phyloP scores from a whole-genome alignment of 78 protist species.

The Dictyostelium intermedium region DNA sequence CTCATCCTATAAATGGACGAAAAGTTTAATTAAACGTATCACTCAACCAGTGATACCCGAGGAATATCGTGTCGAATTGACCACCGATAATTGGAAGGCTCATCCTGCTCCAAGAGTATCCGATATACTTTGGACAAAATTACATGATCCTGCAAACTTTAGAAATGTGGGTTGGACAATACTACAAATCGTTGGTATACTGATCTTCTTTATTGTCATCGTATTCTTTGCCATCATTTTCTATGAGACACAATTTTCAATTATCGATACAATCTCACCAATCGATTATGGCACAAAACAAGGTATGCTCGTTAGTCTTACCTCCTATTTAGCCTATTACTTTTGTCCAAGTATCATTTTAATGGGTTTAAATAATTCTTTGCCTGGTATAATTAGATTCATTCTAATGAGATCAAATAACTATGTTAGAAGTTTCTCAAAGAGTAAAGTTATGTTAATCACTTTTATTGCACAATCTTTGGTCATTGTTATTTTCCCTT shows the following conservation, averaged over 20 bases:
- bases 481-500: slow-evolving; percentile 8
- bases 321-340: not conserved
- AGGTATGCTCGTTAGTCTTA: not conserved
- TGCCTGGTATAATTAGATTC: slow-evolving; percentile 6
- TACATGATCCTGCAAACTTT: slow-evolving; percentile 41
- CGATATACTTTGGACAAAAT: slow-evolving; percentile 62
- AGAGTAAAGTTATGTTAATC: not conserved
- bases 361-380: slow-evolving; percentile 24
- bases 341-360: slow-evolving; percentile 28
- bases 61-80: slow-evolving; percentile 7
- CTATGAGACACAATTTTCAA: slow-evolving; percentile 39
- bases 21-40: slow-evolving; percentile 4
- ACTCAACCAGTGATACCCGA: slow-evolving; percentile 26
- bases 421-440: slow-evolving; percentile 22
- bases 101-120: slow-evolving; percentile 26
- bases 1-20: slow-evolving; percentile 55
- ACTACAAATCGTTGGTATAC: not conserved
- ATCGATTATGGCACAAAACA: not conserved
- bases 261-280: not conserved
- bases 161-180: not conserved
- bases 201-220: not conserved
- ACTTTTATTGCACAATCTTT: slow-evolving; percentile 30
- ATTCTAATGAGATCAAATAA: slow-evolving; percentile 7
- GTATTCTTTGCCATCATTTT: not conserved
- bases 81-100: slow-evolving; percentile 24